Evolutionary conservation across 257 asterid genomes (phyloP), one percentile per base, ranked within the genome.

Genomic region (Nyctanthes arbortristis): DNA sequence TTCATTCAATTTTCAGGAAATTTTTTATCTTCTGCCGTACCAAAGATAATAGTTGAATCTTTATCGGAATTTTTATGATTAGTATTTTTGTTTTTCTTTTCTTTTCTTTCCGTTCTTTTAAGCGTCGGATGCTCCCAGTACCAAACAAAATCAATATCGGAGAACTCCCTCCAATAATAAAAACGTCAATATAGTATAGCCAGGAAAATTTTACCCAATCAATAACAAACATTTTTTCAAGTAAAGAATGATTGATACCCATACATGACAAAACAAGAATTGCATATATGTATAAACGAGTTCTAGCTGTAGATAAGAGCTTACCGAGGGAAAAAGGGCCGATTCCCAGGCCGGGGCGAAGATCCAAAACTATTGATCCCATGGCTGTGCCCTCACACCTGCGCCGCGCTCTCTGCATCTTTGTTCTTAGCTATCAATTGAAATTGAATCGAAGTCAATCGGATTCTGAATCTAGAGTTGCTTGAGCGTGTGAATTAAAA

Each of bases 371-470:
- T 61, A 91, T 91, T 73, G 92, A 84, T 47, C 93, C 96, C 97
- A 91, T 88, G 73, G 96, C 88, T 28, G 87, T 87, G 75, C 95
- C 87, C 77, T 91, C 96, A 72, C 96, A 91, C 78, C 96, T 81
- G 70, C 96, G 91, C 75, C 96, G 81, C 10, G 81, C 82, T 66
- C 95, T 85, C 85, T 84, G 96, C 89, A 81, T 65, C 83, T 79
- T 80, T n/a, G n/a, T n/a, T n/a, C n/a, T n/a, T n/a, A n/a, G n/a
- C n/a, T n/a, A n/a, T n/a, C n/a, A n/a, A n/a, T n/a, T n/a, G n/a
- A 60, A 62, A 61, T 22, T 54, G 31, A 61, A 61, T 67, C 43
- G 77, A 22, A n/a, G 27, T 59, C 27, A 61, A 36, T 66, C 18
- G 18, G 52, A 69, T 24, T 40, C 39, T 65, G 79, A 49, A 63